Base-by-base conservation (phyloP, 768 basidiomycete species). In the Termitomyces sp. region DNA sequence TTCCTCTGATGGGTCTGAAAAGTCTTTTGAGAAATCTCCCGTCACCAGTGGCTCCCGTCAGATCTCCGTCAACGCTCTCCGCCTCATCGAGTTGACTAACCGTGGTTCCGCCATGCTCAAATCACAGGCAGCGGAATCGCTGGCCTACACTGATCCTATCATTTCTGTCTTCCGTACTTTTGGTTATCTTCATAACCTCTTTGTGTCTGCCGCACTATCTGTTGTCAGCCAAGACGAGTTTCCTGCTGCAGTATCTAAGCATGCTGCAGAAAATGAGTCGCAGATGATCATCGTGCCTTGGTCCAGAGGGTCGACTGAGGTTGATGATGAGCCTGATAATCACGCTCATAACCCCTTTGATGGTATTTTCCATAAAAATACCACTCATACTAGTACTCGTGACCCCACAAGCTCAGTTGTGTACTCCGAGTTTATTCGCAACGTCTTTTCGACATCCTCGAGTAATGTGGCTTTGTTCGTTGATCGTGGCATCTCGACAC, bases 201-300 rank as follows among this genome's bases (percentile, higher is more conserved):
- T 81, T 0, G 81, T 95, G 18, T 79, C 83, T 3, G 78, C 89
- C 0, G 80, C 83, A n/a, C 79, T 97, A 34, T 82, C 87, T 0
- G 85, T 99, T 36, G 87, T 94, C 52, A 79, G 77, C 18, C 74
- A 83, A 39, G 85, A 90, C 24, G 86, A 90, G 26, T 94, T 89
- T 71, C 73, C 93, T 0, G 69, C 77, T 0, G 80, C 81, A 4
- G 84, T 98, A 22, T 72, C 81, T 0, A 72, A 81, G 4, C 86
- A 90, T 60, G 87, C 81, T 0, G 64, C 71, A 13, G 79, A 83
- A 29, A 73, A 77, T 4, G 77, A 70, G 3, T 82, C 88, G 0
- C 84, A 98, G 55, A 77, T 97, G 73, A 75, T 96, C 36, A 75
- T 98, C 56, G 64, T 98, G 1, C 92, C 94, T 0, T 99, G 97